Evolutionary conservation across 257 asterid genomes (phyloP).

Genomic region (Plantago major): DNA sequence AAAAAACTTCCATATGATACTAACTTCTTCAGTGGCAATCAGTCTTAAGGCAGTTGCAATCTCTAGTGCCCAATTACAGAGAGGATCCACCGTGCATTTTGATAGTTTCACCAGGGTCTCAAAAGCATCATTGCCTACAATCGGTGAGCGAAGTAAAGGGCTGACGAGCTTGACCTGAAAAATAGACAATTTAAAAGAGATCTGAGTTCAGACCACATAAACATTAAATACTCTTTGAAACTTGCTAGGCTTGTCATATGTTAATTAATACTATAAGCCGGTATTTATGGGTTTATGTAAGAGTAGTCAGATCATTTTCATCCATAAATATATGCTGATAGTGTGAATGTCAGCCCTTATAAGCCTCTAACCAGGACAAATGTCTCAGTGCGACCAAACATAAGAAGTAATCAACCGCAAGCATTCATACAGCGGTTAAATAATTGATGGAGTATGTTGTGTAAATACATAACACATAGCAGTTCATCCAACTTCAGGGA

Average conservation of each 20-base stretch:
- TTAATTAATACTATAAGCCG: conserved; percentile 3
- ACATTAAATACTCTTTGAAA: conserved; percentile 2
- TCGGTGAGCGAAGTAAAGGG: conserved; percentile 70
- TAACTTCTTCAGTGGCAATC: conserved; percentile 55
- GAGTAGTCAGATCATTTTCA: conserved; percentile 5
- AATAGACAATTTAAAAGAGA: conserved; percentile 13
- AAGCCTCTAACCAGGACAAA: conserved; percentile 8
- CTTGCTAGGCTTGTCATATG: conserved; percentile 14
- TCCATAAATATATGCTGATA: conserved; percentile 1
- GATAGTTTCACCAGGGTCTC: conserved; percentile 84
- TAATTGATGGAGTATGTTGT: background rate
- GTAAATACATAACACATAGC: background rate
- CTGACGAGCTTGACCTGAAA: conserved; percentile 68
- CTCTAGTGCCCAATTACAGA: conserved; percentile 93
- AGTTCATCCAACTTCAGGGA: conserved; percentile 6
- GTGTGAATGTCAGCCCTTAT: background rate
- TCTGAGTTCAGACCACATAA: conserved; percentile 9
- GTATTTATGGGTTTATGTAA: conserved; percentile 8
- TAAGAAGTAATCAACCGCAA: conserved; percentile 2
- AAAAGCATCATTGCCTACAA: conserved; percentile 87
- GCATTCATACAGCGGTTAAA: conserved; percentile 4
- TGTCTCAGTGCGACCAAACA: background rate
- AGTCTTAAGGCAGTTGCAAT: conserved; percentile 88
- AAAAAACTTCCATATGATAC: conserved; percentile 60
- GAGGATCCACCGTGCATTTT: conserved; percentile 75